phyloP scores from a whole-genome alignment of 2,329 filamentous ascomycete genomes.

The Pseudogymnoascus sp. region DNA sequence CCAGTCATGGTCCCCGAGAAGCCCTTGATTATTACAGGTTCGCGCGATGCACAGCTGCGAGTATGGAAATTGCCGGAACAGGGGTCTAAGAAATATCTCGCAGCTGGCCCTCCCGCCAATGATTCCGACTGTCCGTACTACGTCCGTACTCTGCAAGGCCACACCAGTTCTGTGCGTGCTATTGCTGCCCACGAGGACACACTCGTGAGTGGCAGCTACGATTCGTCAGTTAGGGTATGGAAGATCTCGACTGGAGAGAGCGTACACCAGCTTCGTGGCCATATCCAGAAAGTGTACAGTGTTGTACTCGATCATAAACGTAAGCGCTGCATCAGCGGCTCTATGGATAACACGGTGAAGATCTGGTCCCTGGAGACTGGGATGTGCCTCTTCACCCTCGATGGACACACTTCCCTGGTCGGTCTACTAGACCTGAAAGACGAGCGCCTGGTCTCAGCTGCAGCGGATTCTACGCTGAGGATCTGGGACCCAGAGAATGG shows the following conservation, averaged over 20 bases:
- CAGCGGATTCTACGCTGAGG: slow-evolving; percentile 86
- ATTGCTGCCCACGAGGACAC: slow-evolving; percentile 94
- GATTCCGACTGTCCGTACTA: slow-evolving; percentile 89
- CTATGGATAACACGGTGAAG: slow-evolving; percentile 97
- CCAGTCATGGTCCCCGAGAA: slow-evolving; percentile 87
- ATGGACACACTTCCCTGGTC: slow-evolving; percentile 87
- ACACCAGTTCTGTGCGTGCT: slow-evolving; percentile 88
- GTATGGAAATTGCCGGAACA: slow-evolving; percentile 90
- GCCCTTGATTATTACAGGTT: slow-evolving; percentile 94
- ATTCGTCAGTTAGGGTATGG: slow-evolving; percentile 93
- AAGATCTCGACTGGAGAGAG: slow-evolving; percentile 92
- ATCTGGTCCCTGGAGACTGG: slow-evolving; percentile 93
- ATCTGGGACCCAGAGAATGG: slow-evolving; percentile 97
- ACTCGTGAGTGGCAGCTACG: slow-evolving; percentile 95
- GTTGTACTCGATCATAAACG: slow-evolving; percentile 88
- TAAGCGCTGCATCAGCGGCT: slow-evolving; percentile 93
- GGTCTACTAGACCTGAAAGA: slow-evolving; percentile 84
- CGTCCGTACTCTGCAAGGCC: slow-evolving; percentile 76
- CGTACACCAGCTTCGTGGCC: slow-evolving; percentile 75
- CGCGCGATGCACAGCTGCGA: slow-evolving; percentile 84
- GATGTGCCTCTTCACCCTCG: slow-evolving; percentile 76
- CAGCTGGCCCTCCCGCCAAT: slow-evolving; percentile 66
- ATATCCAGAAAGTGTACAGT: slow-evolving; percentile 91
- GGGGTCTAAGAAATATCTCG: slow-evolving; percentile 69
- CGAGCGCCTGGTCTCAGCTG: slow-evolving; percentile 86